phyloP scores from a whole-genome alignment of 441 rosid genomes.

The Syzygium syzygioides region DNA sequence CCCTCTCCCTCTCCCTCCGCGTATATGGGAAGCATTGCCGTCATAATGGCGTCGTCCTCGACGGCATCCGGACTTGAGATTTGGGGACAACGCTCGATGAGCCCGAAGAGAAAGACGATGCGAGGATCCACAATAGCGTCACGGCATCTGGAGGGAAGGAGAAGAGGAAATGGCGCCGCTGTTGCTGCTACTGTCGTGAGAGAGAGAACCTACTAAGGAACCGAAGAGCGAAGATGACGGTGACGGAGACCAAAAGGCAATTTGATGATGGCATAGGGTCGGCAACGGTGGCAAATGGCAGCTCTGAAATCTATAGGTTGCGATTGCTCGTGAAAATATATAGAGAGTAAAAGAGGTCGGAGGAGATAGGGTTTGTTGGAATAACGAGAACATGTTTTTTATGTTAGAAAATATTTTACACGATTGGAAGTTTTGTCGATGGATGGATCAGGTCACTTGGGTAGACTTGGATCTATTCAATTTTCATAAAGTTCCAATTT shows the following conservation, averaged over 20 bases:
- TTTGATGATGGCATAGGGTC: rapidly evolving
- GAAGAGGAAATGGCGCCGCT: background rate
- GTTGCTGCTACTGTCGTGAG: background rate
- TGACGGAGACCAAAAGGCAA: background rate
- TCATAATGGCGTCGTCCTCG: background rate
- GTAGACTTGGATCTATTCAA: background rate
- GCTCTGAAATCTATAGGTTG: too few relatives aligned
- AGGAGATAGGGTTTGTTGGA: background rate
- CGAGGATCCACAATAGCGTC: background rate
- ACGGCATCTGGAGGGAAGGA: background rate
- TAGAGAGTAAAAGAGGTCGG: rapidly evolving
- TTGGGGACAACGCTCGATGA: background rate
- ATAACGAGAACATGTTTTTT: background rate
- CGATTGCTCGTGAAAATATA: background rate
- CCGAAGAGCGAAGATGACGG: background rate
- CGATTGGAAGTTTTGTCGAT: background rate
- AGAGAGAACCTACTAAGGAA: background rate
- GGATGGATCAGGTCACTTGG: background rate
- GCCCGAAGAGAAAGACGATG: background rate
- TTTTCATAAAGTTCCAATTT: background rate
- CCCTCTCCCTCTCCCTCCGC: background rate
- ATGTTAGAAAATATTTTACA: too few relatives aligned
- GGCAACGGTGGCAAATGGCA: background rate
- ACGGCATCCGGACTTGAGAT: background rate
- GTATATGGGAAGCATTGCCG: background rate